These are phyloP conservation scores for Pyrenula aspistea DNA, from an alignment of 495 filamentous ascomycete genomes.

Conservation along the genomic window DNA sequence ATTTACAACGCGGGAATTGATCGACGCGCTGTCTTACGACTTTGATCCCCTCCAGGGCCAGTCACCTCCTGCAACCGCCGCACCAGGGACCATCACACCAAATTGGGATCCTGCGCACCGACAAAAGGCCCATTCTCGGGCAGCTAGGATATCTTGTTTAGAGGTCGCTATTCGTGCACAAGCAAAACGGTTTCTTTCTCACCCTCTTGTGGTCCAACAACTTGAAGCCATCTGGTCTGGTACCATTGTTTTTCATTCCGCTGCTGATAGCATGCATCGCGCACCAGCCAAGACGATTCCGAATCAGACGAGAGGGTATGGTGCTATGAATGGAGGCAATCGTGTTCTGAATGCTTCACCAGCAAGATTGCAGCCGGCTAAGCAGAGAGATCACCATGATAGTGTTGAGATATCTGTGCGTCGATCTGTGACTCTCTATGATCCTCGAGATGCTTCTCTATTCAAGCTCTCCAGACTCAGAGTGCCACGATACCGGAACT, in stretches of 20 bases:
- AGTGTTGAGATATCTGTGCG: constrained; percentile 25
- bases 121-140: constrained; percentile 28
- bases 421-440: constrained; percentile 75
- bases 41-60: constrained; percentile 84
- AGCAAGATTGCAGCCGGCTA: constrained; percentile 5
- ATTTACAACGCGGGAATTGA: constrained; percentile 73
- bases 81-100: constrained; percentile 14
- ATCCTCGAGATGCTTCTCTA: constrained; percentile 74
- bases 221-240: constrained; percentile 94
- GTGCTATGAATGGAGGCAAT: constrained; percentile 10
- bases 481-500: constrained; percentile 80
- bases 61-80: constrained; percentile 23
- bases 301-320: constrained; percentile 17
- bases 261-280: constrained; percentile 71
- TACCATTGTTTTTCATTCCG: constrained; percentile 81
- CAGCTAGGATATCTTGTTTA: constrained; percentile 74
- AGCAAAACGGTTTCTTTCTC: constrained; percentile 79
- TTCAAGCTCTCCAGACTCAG: constrained; percentile 84
- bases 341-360: neutral
- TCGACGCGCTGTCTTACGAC: constrained; percentile 87
- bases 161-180: constrained; percentile 85
- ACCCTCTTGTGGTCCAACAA: constrained; percentile 82
- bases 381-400: constrained; percentile 12
- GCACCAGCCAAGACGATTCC: constrained; percentile 14
- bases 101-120: constrained; percentile 21